Percentiles rank a stretch among this genome's conserved stretches.
Conservation (phyloP, 495 filamentous ascomycete species). For the Darksidea phi region DNA sequence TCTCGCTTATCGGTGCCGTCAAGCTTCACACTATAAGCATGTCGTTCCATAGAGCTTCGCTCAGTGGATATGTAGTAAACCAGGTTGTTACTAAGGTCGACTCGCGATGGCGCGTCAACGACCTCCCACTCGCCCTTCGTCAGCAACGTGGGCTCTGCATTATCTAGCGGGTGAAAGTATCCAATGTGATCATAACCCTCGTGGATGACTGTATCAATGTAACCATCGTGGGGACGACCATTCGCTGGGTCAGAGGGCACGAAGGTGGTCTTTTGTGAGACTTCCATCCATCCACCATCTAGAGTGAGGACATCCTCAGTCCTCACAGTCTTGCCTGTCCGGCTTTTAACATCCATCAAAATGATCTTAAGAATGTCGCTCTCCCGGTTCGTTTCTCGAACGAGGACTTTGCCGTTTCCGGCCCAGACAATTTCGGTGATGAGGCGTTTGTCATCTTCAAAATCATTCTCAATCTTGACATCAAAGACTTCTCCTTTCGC, state of each 20-base stretch:
- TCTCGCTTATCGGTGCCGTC: slow-evolving; percentile 68
- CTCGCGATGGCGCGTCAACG: slow-evolving; percentile 77
- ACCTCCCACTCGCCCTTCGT: slow-evolving; percentile 94
- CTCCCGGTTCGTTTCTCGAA: slow-evolving; percentile 91
- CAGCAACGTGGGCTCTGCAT: slow-evolving; percentile 72
- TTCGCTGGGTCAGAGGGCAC: slow-evolving; percentile 80
- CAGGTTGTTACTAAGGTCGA: slow-evolving; percentile 79
- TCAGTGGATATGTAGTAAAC: slow-evolving; percentile 91
- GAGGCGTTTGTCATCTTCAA: slow-evolving; percentile 75
- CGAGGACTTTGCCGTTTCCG: slow-evolving; percentile 68
- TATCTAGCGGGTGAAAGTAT: slow-evolving; percentile 92
- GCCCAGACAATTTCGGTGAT: slow-evolving; percentile 96
- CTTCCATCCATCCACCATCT: slow-evolving; percentile 97
- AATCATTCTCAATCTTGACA: slow-evolving; percentile 73
- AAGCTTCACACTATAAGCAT: slow-evolving; percentile 86
- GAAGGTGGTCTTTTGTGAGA: slow-evolving; percentile 79
- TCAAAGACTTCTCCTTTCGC: slow-evolving; percentile 74
- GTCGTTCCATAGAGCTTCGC: slow-evolving; percentile 80
- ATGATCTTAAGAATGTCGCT: slow-evolving; percentile 86
- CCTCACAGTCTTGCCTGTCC: slow-evolving; percentile 77
- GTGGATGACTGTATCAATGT: slow-evolving; percentile 87
- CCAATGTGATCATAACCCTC: slow-evolving; percentile 87
- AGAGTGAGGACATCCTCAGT: slow-evolving; percentile 72
- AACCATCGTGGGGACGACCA: slow-evolving; percentile 78
- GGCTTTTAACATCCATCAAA: slow-evolving; percentile 72